Evolutionary conservation across 2,329 filamentous ascomycete genomes (phyloP).

Genomic region (Metarhizium robertsii): DNA sequence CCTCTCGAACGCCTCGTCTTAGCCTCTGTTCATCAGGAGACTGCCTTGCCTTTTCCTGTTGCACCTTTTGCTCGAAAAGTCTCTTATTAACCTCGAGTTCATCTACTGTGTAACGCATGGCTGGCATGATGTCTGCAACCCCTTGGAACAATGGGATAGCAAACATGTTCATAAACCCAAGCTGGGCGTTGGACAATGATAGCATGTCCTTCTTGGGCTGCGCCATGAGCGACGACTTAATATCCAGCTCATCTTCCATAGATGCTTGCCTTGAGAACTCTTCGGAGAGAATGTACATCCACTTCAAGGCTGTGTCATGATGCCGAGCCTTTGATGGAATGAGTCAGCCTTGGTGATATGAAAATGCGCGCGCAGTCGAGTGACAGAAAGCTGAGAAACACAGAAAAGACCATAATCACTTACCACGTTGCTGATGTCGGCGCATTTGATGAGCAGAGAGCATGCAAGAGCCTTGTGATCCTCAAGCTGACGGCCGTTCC

Average conservation of each 20-base stretch:
- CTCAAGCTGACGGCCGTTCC: slow-evolving; percentile 67
- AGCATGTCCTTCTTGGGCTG: slow-evolving; percentile 74
- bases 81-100: slow-evolving; percentile 71
- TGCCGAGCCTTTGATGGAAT: slow-evolving; percentile 59
- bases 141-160: slow-evolving; percentile 86
- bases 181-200: slow-evolving; percentile 78
- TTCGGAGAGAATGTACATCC: slow-evolving; percentile 90
- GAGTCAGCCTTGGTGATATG: neutral
- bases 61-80: slow-evolving; percentile 61
- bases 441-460: slow-evolving; percentile 91
- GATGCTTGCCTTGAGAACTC: slow-evolving; percentile 89
- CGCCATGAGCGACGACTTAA: slow-evolving; percentile 79
- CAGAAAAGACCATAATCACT: slow-evolving; percentile 26
- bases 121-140: slow-evolving; percentile 76
- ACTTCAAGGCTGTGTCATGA: slow-evolving; percentile 72
- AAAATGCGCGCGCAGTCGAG: neutral
- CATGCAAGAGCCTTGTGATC: slow-evolving; percentile 76
- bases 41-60: slow-evolving; percentile 48
- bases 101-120: slow-evolving; percentile 73
- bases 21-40: slow-evolving; percentile 27
- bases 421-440: slow-evolving; percentile 97
- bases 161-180: slow-evolving; percentile 95
- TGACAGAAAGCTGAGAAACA: neutral
- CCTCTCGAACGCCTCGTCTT: slow-evolving; percentile 27
- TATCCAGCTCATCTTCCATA: slow-evolving; percentile 83